A percentile compares a stretch with the other conserved stretches of the same genome.
These are phyloP conservation scores for Penicillium canescens DNA, from an alignment of 495 filamentous ascomycete genomes.

Conservation along the genomic window DNA sequence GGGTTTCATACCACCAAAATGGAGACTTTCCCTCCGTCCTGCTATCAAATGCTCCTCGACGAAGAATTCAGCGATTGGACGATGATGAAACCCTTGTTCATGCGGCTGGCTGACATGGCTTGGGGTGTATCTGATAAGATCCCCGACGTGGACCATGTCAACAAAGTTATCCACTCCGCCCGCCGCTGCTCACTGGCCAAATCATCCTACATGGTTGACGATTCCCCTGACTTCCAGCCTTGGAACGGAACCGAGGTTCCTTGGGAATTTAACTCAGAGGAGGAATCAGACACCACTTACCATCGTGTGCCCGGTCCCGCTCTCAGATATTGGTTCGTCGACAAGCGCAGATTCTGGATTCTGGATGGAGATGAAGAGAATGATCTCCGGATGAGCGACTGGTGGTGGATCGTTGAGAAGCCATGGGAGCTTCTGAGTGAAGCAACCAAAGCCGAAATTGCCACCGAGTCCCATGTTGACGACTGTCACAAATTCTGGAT, in stretches of 20 bases:
- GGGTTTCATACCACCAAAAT: no score
- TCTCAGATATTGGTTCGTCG: constrained; percentile 10
- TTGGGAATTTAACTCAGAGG: not conserved
- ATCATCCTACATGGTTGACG: constrained; percentile 5
- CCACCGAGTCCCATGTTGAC: not conserved
- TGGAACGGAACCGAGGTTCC: constrained; percentile 2
- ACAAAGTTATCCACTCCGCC: constrained; percentile 1
- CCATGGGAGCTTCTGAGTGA: constrained; percentile 10
- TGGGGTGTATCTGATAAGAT: constrained; percentile 9
- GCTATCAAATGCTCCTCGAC: constrained; percentile 4
- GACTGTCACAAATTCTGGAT: constrained; percentile 14
- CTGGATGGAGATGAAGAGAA: not conserved
- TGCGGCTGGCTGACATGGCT: constrained; percentile 8
- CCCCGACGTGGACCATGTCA: constrained; percentile 2
- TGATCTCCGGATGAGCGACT: not conserved
- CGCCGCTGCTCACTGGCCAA: constrained; percentile 3
- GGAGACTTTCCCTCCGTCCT: not conserved
- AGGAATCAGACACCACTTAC: not conserved
- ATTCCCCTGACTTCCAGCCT: constrained; percentile 1
- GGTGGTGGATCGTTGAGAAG: constrained; percentile 15
- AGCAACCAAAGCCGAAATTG: not conserved
- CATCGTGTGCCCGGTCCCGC: constrained; percentile 1
- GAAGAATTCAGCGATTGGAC: not conserved
- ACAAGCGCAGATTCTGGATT: constrained; percentile 11
- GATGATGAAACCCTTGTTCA: constrained; percentile 6